Evolutionary conservation across 768 basidiomycete species (phyloP).

Genomic region (Russula olivacea): DNA sequence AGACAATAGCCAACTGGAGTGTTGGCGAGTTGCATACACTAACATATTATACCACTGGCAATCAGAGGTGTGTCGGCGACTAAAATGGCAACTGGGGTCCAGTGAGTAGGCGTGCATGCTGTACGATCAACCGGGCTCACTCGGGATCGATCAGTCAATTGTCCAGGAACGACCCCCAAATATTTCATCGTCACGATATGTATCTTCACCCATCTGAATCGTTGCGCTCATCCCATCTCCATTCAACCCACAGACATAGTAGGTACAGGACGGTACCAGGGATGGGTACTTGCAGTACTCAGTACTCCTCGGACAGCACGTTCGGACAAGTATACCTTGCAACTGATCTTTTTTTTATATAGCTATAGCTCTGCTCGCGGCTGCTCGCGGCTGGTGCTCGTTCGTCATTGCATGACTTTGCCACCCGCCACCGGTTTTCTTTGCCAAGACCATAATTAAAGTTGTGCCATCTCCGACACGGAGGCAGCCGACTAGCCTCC

Average conservation of each 20-base stretch:
- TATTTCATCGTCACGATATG: neutral
- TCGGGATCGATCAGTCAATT: neutral
- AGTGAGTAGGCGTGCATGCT: slow-evolving; percentile 4
- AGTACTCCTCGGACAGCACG: neutral
- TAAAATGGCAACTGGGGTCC: slow-evolving; percentile 12
- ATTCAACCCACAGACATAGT: neutral
- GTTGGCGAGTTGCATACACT: slow-evolving; percentile 2
- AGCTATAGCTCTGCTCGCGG: neutral
- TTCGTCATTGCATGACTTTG: neutral
- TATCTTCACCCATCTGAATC: too few relatives aligned
- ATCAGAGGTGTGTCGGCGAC: slow-evolving; percentile 1
- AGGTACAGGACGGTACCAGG: neutral
- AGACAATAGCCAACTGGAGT: slow-evolving; percentile 13
- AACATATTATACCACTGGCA: neutral
- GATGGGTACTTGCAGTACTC: neutral
- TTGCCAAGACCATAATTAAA: too few relatives aligned
- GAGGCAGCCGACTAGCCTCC: neutral
- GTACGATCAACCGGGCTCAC: neutral
- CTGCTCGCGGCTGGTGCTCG: too few relatives aligned
- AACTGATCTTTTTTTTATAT: neutral
- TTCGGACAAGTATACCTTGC: neutral
- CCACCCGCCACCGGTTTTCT: too few relatives aligned
- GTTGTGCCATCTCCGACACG: neutral
- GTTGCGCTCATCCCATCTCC: neutral
- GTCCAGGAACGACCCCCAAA: neutral